A percentile compares a stretch with the other conserved stretches of the same genome.
These are phyloP conservation scores for Fusarium vanettenii DNA, from an alignment of 2,329 filamentous ascomycete genomes.

Conservation along the genomic window DNA sequence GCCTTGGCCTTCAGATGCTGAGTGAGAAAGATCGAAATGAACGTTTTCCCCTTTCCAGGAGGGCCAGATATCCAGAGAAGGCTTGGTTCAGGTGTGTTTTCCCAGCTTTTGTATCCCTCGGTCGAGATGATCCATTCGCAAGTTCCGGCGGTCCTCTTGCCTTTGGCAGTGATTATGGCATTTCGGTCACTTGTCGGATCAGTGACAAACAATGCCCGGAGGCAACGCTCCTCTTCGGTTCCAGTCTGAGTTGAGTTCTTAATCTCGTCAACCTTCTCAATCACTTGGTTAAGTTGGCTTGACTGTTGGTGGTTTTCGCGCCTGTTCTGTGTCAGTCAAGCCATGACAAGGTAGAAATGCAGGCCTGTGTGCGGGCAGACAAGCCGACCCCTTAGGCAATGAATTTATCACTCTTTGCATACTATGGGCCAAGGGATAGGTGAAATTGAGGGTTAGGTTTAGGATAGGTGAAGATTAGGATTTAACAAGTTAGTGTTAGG, in stretches of 20 bases:
- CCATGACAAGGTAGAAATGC: no score
- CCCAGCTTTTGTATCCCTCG: conserved; percentile 5
- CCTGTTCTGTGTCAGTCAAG: neutral
- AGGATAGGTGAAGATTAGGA: no score
- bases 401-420: no score
- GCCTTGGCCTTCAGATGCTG: neutral
- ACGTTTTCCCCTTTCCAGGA: conserved; percentile 21
- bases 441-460: no score
- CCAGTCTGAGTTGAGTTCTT: neutral
- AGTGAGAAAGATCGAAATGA: conserved; percentile 20
- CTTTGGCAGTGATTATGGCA: conserved; percentile 14
- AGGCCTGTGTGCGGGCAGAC: no score
- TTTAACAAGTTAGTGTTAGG: no score
- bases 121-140: conserved; percentile 26
- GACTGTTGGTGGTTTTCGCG: neutral
- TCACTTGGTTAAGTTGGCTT: neutral
- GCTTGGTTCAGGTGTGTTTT: neutral
- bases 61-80: conserved; percentile 28
- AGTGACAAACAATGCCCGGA: conserved; percentile 15
- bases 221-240: neutral
- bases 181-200: conserved; percentile 13
- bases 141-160: conserved; percentile 9
- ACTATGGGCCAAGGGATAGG: no score
- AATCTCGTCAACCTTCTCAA: neutral
- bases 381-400: no score